Conservation (phyloP, 108 stramenopile species). For the Fragilaria crotonensis region DNA sequence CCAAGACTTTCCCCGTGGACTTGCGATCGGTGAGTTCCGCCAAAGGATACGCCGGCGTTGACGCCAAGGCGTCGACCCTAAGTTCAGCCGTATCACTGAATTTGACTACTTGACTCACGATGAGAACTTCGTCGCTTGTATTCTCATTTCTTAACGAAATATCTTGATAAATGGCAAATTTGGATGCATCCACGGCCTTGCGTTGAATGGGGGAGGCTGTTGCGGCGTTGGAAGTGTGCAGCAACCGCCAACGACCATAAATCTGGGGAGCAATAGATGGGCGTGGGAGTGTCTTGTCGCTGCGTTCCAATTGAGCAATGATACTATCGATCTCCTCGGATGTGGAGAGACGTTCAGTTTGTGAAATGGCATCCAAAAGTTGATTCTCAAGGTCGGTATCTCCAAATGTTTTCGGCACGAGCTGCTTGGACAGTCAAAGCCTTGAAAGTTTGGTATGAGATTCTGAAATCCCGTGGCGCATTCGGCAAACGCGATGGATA, state of each 20-base stretch:
- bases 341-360: constrained; percentile 47
- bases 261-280: constrained; percentile 65
- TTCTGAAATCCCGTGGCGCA: too few species aligned
- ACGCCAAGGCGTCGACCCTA: constrained; percentile 72
- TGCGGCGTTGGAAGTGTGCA: constrained; percentile 76
- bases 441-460: too few species aligned
- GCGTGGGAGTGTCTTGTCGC: constrained; percentile 25
- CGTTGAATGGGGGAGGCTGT: constrained; percentile 79
- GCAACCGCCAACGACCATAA: constrained; percentile 69
- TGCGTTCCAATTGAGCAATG: constrained; percentile 45
- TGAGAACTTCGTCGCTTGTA: constrained; percentile 15
- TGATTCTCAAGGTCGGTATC: neutral
- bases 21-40: constrained; percentile 64
- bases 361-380: neutral
- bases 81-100: constrained; percentile 51
- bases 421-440: too few species aligned
- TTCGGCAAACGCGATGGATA: too few species aligned
- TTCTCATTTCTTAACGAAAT: constrained; percentile 36
- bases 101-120: constrained; percentile 78
- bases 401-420: too few species aligned
- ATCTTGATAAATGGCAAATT: constrained; percentile 80
- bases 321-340: constrained; percentile 43
- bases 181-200: constrained; percentile 72
- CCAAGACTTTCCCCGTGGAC: constrained; percentile 60
- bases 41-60: constrained; percentile 73